Evolutionary conservation across 2,329 filamentous ascomycete species (phyloP).

Genomic region (Botrytis medusae): DNA sequence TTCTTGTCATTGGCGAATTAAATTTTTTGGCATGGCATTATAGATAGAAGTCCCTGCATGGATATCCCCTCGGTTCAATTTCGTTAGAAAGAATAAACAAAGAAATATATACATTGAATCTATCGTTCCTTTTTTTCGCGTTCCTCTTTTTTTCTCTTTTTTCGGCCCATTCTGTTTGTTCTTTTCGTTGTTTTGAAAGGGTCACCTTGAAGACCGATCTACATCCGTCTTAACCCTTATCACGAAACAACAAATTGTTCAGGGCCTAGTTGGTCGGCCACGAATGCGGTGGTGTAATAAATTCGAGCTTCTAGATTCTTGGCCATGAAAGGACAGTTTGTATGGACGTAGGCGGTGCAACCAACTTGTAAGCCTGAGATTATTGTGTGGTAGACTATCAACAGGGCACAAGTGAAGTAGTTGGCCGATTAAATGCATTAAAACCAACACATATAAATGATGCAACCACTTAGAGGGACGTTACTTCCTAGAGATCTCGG

Average conservation of each 20-base stretch:
- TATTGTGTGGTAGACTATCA: not conserved
- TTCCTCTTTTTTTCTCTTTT: not conserved
- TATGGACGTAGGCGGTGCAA: not conserved
- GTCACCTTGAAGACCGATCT: not conserved
- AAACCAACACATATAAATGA: not conserved
- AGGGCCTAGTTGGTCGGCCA: not conserved
- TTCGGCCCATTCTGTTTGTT: not conserved
- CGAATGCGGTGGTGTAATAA: not conserved
- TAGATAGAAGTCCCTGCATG: conserved; percentile 5
- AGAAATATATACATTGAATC: not conserved
- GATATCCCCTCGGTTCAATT: not conserved
- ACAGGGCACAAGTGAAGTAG: not conserved
- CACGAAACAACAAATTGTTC: not conserved
- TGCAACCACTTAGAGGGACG: not conserved
- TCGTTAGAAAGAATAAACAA: not conserved
- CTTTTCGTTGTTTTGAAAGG: not conserved
- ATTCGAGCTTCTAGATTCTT: not conserved
- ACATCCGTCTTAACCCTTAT: not conserved
- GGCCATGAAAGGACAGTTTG: not conserved
- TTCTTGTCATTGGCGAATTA: not conserved
- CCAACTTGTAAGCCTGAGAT: not conserved
- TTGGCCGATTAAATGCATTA: not conserved
- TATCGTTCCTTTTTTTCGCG: not conserved
- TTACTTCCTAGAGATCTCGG: not conserved
- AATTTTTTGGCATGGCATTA: not conserved